Evolutionary conservation across 106 monocot genomes (phyloP), one percentile per base, ranked within the genome.

Genomic region (Iris macrosiphon): DNA sequence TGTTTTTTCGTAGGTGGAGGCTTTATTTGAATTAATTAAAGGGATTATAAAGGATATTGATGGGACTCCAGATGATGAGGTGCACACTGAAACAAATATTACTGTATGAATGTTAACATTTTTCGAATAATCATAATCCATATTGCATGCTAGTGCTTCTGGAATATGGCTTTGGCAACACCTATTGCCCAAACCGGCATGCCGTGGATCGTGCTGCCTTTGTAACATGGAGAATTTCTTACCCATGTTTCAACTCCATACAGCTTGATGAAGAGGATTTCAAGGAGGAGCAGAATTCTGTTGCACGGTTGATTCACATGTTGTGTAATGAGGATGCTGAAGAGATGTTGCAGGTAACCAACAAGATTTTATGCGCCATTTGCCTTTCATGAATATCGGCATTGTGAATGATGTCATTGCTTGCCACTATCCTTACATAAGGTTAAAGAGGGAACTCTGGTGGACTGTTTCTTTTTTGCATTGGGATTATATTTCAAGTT

Each of bases 221-320:
- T 46, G 11, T 29, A 35, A 35, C 50, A 30, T 50, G 48, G 7
- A 19, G 12, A 42, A 24, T 50, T 4, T 10, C 40, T 60, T 4
- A 50, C 2, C 23, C 31, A 14, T 30, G 20, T 31, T 47, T 59
- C 40, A n/a, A 63, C 7, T 60, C 31, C 19, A 22, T 63, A 5
- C 67, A 92, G 92, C 71, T 87, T 78, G 96, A 98, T 68, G 96
- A 98, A 62, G 96, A 98, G 50, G 96, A 98, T 70, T 98, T 98
- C 67, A 90, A 90, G 61, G 96, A 98, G 80, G 96, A 98, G 46
- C 96, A 98, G 48, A 98, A 98, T 26, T 98, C 96, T 72, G 96
- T 98, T 44, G 90, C 96, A 16, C 87, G 96, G 58, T 83, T 98
- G 5, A 91, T 98, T 72, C 96, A 98, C 49, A 91, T 87, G 96